Base-by-base conservation (phyloP, 83 land plant species). In the Picea mariana region DNA sequence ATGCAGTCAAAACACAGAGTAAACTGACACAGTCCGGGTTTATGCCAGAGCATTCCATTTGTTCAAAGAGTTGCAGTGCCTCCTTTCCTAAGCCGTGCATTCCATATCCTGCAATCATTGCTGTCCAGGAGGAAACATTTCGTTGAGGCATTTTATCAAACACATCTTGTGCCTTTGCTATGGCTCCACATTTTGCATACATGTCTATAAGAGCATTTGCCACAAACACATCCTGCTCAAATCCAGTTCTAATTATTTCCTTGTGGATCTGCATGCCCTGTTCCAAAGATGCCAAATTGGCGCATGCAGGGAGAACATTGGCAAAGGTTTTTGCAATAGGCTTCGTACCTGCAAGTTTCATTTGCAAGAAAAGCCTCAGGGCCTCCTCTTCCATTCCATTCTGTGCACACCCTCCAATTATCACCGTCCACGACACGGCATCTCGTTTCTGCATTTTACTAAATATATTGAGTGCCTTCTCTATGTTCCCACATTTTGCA, bases 151-250 rank as follows among this genome's bases (percentile, higher is more conserved):
- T 84, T 38, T 68, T 77, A 20, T 72, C 47, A 62, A 84, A 87
- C 23, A 84, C 63, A 17, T 23, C 62, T 23, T 47, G 17, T 31
- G 86, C 85, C 26, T 44, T 68, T 15, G 81, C 79, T 34, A 78
- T 24, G 26, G 34, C 38, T 6, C 89, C 89, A 75, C 86, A 81
- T 47, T 87, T 84, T n/a, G 84, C 80, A 79, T 84, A 87, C 62
- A 77, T 5, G 60, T 85, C 62, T n/a, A 87, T 47, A 11, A 87
- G 76, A 79, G 52, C 78, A 59, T 84, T 87, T 61, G 76, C 77
- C 49, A 87, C 82, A 34, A 68, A 16, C 11, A 38, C 73, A 40
- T 73, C 60, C 4, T 9, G 11, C 16, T 47, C 8, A 23, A 81
- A 82, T 31, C 89, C 84, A 62, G 76, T 47, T 38, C 44, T 67